Percentiles rank a stretch among this genome's conserved stretches.
These are phyloP conservation scores for Cymbopogon flexuosus DNA, from an alignment of 202 grass and related monocot species.

Conservation along the genomic window DNA sequence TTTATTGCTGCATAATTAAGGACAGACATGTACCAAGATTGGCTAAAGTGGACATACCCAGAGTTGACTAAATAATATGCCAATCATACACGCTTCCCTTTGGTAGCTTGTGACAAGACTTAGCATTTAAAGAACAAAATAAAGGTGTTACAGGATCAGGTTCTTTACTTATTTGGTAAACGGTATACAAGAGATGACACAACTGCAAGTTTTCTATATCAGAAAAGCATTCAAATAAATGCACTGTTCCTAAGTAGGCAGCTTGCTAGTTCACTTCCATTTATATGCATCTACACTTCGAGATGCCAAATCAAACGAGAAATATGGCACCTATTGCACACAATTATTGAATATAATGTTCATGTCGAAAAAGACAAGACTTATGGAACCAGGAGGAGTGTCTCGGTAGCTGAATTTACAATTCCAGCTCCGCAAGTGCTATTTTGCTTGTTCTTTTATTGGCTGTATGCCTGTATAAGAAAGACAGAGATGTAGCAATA, in stretches of 20 bases:
- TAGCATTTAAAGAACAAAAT: background rate
- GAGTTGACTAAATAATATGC: slow-evolving; percentile 20
- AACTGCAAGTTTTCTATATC: background rate
- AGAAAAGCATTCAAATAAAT: background rate
- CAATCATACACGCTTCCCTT: background rate
- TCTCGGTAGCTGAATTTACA: background rate
- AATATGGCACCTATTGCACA: background rate
- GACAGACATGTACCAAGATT: background rate
- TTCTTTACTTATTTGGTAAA: background rate
- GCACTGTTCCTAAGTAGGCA: background rate
- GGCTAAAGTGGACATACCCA: background rate
- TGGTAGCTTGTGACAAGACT: background rate
- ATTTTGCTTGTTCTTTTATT: background rate
- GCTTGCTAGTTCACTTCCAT: background rate
- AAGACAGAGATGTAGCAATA: background rate
- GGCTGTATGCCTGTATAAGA: background rate
- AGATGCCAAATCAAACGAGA: background rate
- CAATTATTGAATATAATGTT: background rate
- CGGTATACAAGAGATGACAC: background rate
- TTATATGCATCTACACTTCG: background rate
- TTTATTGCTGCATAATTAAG: background rate
- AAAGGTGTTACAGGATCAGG: background rate
- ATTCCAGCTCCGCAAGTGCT: background rate
- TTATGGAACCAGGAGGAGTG: background rate
- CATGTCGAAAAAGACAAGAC: background rate